A percentile compares a stretch with the other conserved stretches of the same genome.
phyloP scores from a whole-genome alignment of 2,329 filamentous ascomycete species.

The Lachnellula arida region DNA sequence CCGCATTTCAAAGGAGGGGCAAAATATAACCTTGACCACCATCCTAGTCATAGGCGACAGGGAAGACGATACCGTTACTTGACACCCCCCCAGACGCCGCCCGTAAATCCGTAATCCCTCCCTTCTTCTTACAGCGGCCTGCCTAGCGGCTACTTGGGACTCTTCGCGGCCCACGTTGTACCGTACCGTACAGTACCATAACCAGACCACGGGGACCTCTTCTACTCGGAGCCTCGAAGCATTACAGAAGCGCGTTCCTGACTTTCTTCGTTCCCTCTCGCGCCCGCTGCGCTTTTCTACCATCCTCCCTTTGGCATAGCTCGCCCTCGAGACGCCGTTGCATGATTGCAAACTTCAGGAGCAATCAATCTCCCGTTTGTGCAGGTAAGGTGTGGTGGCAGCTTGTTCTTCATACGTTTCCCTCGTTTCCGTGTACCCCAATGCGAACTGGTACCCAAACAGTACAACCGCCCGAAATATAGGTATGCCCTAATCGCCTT shows the following conservation, averaged over 20 bases:
- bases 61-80: slow-evolving; percentile 21
- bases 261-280: slow-evolving; percentile 4
- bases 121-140: slow-evolving; percentile 13
- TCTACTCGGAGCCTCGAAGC: slow-evolving; percentile 3
- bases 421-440: slow-evolving; percentile 8
- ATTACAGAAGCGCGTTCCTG: slow-evolving; percentile 13
- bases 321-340: slow-evolving; percentile 7
- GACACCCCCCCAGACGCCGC: slow-evolving; percentile 14
- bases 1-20: slow-evolving; percentile 12
- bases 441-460: slow-evolving; percentile 8
- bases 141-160: slow-evolving; percentile 6
- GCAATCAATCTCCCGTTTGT: slow-evolving; percentile 22
- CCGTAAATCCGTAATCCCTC: background rate
- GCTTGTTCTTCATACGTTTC: slow-evolving; percentile 7
- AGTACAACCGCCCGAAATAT: slow-evolving; percentile 16
- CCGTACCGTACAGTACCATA: slow-evolving; percentile 7
- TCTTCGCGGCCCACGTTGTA: background rate
- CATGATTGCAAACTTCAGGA: slow-evolving; percentile 13
- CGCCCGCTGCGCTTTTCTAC: slow-evolving; percentile 8
- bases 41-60: slow-evolving; percentile 6
- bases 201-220: slow-evolving; percentile 13
- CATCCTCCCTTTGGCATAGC: background rate
- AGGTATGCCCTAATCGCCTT: slow-evolving; percentile 26
- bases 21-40: slow-evolving; percentile 10
- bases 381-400: slow-evolving; percentile 14